phyloP scores from a whole-genome alignment of 2,329 filamentous ascomycete genomes.

The Botryotinia calthae region DNA sequence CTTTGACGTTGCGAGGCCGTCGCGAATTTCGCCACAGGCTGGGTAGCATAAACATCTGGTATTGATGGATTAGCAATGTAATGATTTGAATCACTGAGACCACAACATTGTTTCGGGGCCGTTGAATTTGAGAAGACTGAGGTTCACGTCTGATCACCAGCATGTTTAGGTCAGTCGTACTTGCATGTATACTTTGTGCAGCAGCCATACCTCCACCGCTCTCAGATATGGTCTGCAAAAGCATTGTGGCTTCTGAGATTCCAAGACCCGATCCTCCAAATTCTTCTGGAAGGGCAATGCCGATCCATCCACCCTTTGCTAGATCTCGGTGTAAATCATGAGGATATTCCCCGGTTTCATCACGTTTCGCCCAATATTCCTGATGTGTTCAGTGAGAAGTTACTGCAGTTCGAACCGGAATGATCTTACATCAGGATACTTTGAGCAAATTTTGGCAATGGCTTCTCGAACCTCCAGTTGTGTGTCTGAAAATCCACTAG shows the following conservation, averaged over 20 bases:
- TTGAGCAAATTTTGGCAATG: constrained; percentile 63
- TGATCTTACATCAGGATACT: constrained; percentile 58
- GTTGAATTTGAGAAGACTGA: neutral
- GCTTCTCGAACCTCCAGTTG: constrained; percentile 72
- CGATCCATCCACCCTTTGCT: constrained; percentile 75
- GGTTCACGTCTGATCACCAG: neutral
- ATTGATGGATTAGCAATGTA: neutral
- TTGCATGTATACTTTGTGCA: constrained; percentile 60
- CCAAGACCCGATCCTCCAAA: constrained; percentile 73
- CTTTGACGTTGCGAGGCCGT: constrained; percentile 59
- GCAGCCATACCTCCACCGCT: constrained; percentile 76
- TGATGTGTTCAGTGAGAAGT: constrained; percentile 18
- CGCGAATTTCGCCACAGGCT: constrained; percentile 71
- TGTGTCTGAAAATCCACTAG: constrained; percentile 67
- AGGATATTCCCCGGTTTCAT: constrained; percentile 68
- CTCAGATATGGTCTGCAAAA: constrained; percentile 80
- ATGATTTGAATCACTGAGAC: neutral
- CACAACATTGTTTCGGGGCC: neutral
- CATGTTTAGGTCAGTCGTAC: constrained; percentile 20
- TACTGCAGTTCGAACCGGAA: neutral
- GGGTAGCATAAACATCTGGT: constrained; percentile 67
- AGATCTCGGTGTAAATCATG: constrained; percentile 73
- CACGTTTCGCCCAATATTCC: constrained; percentile 73
- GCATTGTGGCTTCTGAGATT: constrained; percentile 80
- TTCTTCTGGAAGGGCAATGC: constrained; percentile 72